Evolutionary conservation across 345 rosid species (phyloP).

Genomic region (Crucihimalaya himalaica): DNA sequence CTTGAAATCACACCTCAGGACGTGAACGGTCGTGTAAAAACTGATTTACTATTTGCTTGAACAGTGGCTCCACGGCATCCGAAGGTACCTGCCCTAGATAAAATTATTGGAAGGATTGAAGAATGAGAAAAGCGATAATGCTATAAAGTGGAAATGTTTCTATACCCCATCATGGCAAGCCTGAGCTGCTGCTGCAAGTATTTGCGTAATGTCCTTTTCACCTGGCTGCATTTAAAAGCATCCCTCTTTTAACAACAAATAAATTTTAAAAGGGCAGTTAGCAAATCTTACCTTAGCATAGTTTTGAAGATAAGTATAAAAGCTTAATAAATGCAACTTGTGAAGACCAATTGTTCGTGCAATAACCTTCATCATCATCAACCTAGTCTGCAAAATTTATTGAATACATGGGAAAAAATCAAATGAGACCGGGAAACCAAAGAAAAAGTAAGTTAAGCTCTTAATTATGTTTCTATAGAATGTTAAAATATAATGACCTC

Average conservation of each 20-base stretch:
- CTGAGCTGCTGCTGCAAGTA: conserved; percentile 97
- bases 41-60: conserved; percentile 84
- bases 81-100: conserved; percentile 73
- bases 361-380: conserved; percentile 87
- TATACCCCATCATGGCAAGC: conserved; percentile 93
- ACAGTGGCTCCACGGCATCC: conserved; percentile 90
- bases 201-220: conserved; percentile 79
- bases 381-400: conserved; percentile 68
- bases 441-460: neutral
- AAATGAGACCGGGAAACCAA: too few relatives aligned
- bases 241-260: conserved; percentile 5
- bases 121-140: conserved; percentile 3
- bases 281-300: conserved; percentile 67
- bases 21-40: conserved; percentile 84
- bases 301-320: conserved; percentile 76
- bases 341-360: conserved; percentile 90
- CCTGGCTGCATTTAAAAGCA: conserved; percentile 62
- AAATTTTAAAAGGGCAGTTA: neutral
- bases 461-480: conserved; percentile 9
- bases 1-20: conserved; percentile 62
- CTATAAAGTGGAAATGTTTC: conserved; percentile 26
- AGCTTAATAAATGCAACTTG: conserved; percentile 67
- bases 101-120: conserved; percentile 1
- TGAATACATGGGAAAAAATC: too few relatives aligned
- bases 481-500: conserved; percentile 51